A percentile compares a stretch with the other conserved stretches of the same genome.
phyloP scores from a whole-genome alignment of 2,329 filamentous ascomycete species.

The Dendryphion nanum region DNA sequence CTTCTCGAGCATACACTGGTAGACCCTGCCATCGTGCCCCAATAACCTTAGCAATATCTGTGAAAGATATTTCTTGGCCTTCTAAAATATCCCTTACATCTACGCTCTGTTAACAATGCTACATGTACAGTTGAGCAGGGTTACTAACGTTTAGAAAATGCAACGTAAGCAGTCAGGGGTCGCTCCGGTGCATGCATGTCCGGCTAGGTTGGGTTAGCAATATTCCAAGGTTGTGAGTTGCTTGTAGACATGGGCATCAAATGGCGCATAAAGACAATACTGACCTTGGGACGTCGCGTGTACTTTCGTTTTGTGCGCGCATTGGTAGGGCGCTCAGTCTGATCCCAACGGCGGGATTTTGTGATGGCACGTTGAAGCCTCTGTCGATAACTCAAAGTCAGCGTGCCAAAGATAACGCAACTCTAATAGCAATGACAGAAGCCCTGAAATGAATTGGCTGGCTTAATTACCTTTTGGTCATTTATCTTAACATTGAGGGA shows the following conservation, averaged over 20 bases:
- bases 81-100: conserved; percentile 77
- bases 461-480: conserved; percentile 68
- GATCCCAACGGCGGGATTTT: conserved; percentile 60
- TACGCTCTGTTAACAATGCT: too few species aligned
- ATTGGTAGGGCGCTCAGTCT: conserved; percentile 32
- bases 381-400: conserved; percentile 49
- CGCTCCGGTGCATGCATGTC: conserved; percentile 79
- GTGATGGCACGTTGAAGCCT: conserved; percentile 83
- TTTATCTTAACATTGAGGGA: conserved; percentile 75
- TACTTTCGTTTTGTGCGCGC: conserved; percentile 67
- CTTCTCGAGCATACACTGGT: conserved; percentile 64
- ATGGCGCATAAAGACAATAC: too few species aligned
- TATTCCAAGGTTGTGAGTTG: too few species aligned
- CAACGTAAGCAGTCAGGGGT: conserved; percentile 78
- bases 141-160: conserved; percentile 82
- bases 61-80: conserved; percentile 74
- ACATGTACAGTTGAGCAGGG: too few species aligned
- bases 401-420: neutral
- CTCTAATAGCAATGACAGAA: too few species aligned
- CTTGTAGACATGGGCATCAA: too few species aligned
- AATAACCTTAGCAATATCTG: conserved; percentile 78
- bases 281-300: conserved; percentile 71
- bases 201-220: conserved; percentile 48
- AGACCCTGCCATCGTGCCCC: conserved; percentile 80
- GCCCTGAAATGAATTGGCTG: too few species aligned